Conservation (phyloP, 768 basidiomycete species). For the Imleria badia region DNA sequence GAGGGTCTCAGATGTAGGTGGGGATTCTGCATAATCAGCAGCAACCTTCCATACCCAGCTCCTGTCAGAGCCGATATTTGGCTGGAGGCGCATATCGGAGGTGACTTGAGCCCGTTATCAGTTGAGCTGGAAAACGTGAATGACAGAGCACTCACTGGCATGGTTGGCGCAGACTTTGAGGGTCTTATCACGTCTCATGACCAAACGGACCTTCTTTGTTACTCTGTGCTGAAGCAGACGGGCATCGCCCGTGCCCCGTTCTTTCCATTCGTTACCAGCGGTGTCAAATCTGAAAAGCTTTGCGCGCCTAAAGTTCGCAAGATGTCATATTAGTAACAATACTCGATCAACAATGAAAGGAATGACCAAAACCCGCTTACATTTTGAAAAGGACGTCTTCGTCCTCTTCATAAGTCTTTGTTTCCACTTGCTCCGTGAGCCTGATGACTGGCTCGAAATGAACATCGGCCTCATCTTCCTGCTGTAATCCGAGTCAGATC, state of each 20-base stretch:
- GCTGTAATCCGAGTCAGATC: slow-evolving; percentile 29
- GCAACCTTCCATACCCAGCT: slow-evolving; percentile 99
- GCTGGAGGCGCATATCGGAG: slow-evolving; percentile 89
- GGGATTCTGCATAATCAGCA: slow-evolving; percentile 91
- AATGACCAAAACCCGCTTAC: slow-evolving; percentile 46
- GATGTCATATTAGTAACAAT: slow-evolving; percentile 7
- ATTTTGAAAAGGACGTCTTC: slow-evolving; percentile 95
- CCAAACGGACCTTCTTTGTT: slow-evolving; percentile 88
- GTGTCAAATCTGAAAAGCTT: slow-evolving; percentile 96
- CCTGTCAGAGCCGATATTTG: slow-evolving; percentile 97
- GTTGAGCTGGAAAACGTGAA: neutral
- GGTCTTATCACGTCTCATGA: slow-evolving; percentile 99
- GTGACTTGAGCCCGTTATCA: slow-evolving; percentile 54
- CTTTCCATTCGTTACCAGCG: slow-evolving; percentile 88
- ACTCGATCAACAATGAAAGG: slow-evolving; percentile 1
- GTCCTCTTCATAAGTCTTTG: slow-evolving; percentile 93
- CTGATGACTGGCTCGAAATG: slow-evolving; percentile 97
- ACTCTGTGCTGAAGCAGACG: slow-evolving; percentile 88
- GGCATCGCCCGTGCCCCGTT: slow-evolving; percentile 95
- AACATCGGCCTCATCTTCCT: slow-evolving; percentile 79
- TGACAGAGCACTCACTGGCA: slow-evolving; percentile 55
- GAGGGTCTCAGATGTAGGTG: slow-evolving; percentile 90
- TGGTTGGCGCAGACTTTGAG: slow-evolving; percentile 99
- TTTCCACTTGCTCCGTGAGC: slow-evolving; percentile 93
- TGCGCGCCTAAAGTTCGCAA: slow-evolving; percentile 69